phyloP scores from a whole-genome alignment of 2,329 filamentous ascomycete species.

The Colletotrichum sp. region DNA sequence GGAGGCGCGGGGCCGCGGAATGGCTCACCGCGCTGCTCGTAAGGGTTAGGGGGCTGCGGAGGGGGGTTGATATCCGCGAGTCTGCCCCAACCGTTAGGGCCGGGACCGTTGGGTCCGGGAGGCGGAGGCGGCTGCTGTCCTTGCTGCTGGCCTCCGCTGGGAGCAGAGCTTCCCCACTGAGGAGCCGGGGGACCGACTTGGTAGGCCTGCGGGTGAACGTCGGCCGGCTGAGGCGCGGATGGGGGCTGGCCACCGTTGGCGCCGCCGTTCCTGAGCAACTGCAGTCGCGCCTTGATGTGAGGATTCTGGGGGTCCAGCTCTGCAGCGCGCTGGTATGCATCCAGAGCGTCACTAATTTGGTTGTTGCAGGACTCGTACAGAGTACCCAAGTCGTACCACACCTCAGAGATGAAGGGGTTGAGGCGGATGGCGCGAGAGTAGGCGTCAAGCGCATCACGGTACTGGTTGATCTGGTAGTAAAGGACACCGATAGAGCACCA shows the following conservation, averaged over 20 bases:
- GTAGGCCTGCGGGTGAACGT: conserved; percentile 95
- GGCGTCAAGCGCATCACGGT: conserved; percentile 94
- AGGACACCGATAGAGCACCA: conserved; percentile 99
- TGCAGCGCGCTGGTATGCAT: conserved; percentile 92
- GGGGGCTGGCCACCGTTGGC: conserved; percentile 74
- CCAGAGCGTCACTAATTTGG: conserved; percentile 93
- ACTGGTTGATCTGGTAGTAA: conserved; percentile 99
- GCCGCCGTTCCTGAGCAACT: conserved; percentile 84
- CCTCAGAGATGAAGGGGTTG: conserved; percentile 98
- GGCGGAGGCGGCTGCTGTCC: conserved; percentile 45
- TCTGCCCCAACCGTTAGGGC: conserved; percentile 64
- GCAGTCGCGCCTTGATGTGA: conserved; percentile 94
- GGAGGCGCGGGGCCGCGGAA: conserved; percentile 72
- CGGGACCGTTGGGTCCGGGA: conserved; percentile 64
- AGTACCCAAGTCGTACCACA: conserved; percentile 98
- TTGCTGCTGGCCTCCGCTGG: conserved; percentile 49
- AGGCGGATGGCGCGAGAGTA: conserved; percentile 96
- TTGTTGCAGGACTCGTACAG: conserved; percentile 99
- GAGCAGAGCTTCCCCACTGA: conserved; percentile 84
- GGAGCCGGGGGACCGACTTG: conserved; percentile 86
- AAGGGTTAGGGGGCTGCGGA: conserved; percentile 80
- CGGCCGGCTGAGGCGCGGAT: conserved; percentile 86
- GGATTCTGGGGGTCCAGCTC: conserved; percentile 93
- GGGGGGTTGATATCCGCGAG: conserved; percentile 81
- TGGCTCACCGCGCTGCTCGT: conserved; percentile 75